Evolutionary conservation across 1,284 basidiomycete species (phyloP).

Genomic region (Melampsora larici-populina): DNA sequence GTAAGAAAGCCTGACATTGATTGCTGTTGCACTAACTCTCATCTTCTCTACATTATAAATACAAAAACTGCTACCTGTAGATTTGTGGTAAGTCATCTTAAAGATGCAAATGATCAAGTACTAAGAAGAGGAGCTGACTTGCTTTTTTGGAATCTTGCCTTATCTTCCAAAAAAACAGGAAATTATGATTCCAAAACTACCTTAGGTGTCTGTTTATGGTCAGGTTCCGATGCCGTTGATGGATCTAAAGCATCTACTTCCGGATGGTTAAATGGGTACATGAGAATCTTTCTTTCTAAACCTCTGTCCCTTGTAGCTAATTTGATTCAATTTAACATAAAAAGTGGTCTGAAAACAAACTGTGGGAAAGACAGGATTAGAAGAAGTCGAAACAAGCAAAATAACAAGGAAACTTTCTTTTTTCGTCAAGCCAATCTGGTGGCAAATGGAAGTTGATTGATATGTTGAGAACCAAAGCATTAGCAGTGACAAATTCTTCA

Average conservation of each 20-base stretch:
- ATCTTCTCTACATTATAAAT: not conserved
- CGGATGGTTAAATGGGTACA: constrained; percentile 8
- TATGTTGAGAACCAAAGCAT: too few species aligned
- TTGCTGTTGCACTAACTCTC: not conserved
- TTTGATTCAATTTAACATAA: too few species aligned
- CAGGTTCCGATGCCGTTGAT: not conserved
- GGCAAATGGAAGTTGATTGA: too few species aligned
- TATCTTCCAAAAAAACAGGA: too few species aligned
- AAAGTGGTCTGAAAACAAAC: constrained; percentile 5
- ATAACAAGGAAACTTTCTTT: too few species aligned
- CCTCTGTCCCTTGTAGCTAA: not conserved
- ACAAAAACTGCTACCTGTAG: not conserved
- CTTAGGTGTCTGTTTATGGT: not conserved
- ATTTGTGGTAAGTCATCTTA: not conserved
- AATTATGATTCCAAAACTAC: too few species aligned
- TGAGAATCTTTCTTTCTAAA: not conserved
- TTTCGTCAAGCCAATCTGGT: too few species aligned
- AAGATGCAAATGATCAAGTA: not conserved
- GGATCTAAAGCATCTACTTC: not conserved
- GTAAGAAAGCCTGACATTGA: not conserved
- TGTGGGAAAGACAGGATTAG: too few species aligned
- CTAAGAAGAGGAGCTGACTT: not conserved
- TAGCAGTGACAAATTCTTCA: too few species aligned
- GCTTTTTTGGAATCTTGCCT: too few species aligned
- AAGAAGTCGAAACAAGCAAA: too few species aligned